Percentiles rank a stretch among this genome's conserved stretches.
These are phyloP conservation scores for Austroboletus novae-zelandiae DNA, from an alignment of 1,284 basidiomycete species.

Conservation along the genomic window DNA sequence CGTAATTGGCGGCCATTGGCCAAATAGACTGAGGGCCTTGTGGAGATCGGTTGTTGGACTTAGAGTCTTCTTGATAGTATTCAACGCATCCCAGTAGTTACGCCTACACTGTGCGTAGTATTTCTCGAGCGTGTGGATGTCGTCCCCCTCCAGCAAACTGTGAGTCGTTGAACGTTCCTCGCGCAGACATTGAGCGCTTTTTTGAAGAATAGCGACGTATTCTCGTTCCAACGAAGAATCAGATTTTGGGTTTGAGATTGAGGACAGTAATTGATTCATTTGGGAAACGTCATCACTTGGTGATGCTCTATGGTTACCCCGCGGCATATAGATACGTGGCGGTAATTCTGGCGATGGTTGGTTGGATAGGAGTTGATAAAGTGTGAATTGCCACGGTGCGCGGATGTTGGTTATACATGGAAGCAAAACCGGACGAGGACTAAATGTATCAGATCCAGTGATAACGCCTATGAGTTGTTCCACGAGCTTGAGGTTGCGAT, in stretches of 20 bases:
- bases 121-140: neutral
- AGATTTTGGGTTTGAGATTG: neutral
- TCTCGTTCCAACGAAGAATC: neutral
- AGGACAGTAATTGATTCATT: neutral
- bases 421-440: neutral
- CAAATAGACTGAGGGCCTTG: neutral
- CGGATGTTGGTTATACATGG: neutral
- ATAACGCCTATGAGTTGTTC: neutral
- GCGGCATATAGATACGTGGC: too few species aligned
- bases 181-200: neutral
- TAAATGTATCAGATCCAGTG: neutral
- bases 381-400: neutral
- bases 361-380: neutral
- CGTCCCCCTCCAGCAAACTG: too few species aligned
- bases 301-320: too few species aligned
- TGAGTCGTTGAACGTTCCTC: neutral
- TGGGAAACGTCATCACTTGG: neutral
- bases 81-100: neutral
- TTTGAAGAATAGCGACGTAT: neutral
- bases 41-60: too few species aligned
- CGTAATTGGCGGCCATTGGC: slow-evolving; percentile 26
- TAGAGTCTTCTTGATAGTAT: neutral
- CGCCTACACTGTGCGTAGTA: neutral
- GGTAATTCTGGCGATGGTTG: neutral
- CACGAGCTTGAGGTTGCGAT: neutral